These are phyloP conservation scores for Colletotrichum incanum DNA, from an alignment of 2,329 filamentous ascomycete genomes.

Conservation along the genomic window DNA sequence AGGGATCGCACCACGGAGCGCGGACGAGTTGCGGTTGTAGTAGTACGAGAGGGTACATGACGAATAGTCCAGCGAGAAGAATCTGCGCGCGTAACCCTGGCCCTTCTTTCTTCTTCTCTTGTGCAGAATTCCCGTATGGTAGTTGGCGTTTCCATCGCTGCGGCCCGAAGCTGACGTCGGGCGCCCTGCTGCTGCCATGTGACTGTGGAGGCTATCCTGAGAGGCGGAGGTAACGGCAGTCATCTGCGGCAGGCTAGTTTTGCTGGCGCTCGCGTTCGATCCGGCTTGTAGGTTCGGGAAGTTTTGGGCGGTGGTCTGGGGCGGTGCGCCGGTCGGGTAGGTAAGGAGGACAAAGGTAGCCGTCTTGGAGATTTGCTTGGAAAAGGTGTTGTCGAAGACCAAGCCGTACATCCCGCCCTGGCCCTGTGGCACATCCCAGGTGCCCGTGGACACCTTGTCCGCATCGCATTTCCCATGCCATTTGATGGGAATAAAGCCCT, in stretches of 20 bases:
- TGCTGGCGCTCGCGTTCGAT: constrained; percentile 54
- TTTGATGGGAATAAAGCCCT: constrained; percentile 79
- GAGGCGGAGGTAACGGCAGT: constrained; percentile 67
- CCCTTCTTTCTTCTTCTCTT: constrained; percentile 95
- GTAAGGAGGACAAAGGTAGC: constrained; percentile 95
- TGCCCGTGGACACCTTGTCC: constrained; percentile 94
- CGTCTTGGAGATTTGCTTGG: constrained; percentile 93
- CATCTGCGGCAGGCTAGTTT: constrained; percentile 66
- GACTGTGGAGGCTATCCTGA: constrained; percentile 73
- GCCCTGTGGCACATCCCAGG: constrained; percentile 81
- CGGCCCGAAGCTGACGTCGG: constrained; percentile 67
- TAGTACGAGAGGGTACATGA: constrained; percentile 98
- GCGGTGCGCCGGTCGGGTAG: constrained; percentile 87
- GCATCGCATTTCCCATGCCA: constrained; percentile 98
- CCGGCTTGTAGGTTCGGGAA: constrained; percentile 71
- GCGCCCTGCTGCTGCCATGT: constrained; percentile 57
- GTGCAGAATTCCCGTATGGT: constrained; percentile 87
- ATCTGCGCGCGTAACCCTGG: constrained; percentile 92
- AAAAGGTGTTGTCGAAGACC: constrained; percentile 99
- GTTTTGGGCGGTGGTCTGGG: constrained; percentile 78
- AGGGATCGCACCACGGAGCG: constrained; percentile 91
- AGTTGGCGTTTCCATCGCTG: constrained; percentile 68
- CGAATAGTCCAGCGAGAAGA: constrained; percentile 96
- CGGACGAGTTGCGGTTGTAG: constrained; percentile 92
- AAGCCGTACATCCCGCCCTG: constrained; percentile 95